phyloP scores from a whole-genome alignment of 306 rosid genomes.

The Quercus ilex region DNA sequence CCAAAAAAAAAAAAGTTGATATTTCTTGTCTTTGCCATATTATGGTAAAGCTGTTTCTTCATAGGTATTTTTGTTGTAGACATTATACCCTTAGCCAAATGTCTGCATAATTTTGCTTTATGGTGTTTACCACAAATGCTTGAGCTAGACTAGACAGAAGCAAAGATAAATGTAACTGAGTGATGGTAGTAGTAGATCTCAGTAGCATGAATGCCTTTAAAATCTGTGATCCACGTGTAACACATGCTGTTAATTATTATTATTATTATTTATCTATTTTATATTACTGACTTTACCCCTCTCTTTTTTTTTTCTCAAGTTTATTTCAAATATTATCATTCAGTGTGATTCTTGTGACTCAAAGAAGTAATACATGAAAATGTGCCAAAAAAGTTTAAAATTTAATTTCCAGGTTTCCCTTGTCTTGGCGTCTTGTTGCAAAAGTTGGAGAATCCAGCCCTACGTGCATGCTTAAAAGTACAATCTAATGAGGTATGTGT shows the following conservation, averaged over 20 bases:
- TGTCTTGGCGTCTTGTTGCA: constrained; percentile 93
- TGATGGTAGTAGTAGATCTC: not conserved
- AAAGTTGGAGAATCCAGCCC: constrained; percentile 93
- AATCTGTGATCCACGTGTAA: not conserved
- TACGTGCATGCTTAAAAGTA: constrained; percentile 79
- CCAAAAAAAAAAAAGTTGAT: not conserved
- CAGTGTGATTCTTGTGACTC: not conserved
- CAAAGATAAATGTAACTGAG: not conserved
- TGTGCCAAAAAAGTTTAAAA: constrained; percentile 1
- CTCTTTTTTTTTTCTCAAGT: not conserved
- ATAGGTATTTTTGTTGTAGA: not conserved
- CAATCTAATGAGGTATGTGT: constrained; percentile 75
- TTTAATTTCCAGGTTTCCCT: constrained; percentile 72
- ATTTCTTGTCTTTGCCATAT: not conserved
- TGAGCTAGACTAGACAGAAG: not conserved
- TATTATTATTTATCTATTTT: not conserved
- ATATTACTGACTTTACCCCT: not conserved
- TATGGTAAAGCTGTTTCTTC: not conserved
- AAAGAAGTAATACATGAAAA: constrained; percentile 4
- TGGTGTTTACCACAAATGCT: not conserved
- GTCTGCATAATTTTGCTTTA: not conserved
- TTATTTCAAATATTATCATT: not conserved
- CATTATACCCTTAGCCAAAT: not conserved
- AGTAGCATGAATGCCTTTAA: not conserved
- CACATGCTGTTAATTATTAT: not conserved